Evolutionary conservation across 179 eudicot genomes (phyloP), one percentile per base, ranked within the genome.

Genomic region (Spergularia azorica): DNA sequence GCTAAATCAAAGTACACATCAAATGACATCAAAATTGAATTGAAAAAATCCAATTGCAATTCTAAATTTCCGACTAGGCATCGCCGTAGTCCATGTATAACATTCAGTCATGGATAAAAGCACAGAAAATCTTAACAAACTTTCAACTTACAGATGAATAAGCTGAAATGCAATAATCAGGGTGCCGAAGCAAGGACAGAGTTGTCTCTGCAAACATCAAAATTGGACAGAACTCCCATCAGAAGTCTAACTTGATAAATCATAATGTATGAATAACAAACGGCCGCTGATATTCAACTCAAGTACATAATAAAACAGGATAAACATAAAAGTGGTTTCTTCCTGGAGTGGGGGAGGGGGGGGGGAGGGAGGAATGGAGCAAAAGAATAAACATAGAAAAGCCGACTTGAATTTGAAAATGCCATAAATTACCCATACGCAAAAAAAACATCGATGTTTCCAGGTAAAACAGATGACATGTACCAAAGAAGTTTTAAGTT

Each of bases 91-190:
- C 32, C 32, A 1, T 26, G 32, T 54, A 54, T 15, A 21, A 70
- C 26, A 26, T 55, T 54, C 74, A 55, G 59, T 69, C 18, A 69
- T 13, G 13, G 7, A 41, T 26, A 63, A 39, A 57, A 67, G 17
- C 50, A 63, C 20, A 74, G 2, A 62, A 51, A 51, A 74, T 52
- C 43, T 41, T 63, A 63, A 20, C 51, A 64, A 59, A 38, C 12
- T 74, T 74, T 20, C 66, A 72, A 86, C 97, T 94, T 86, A 95
- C 98, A 26, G 96, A 93, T 81, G 97, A 90, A 87, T 93, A 90
- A 67, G 89, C 97, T 72, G 97, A 95, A 55, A 93, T 93, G 87
- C 97, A 95, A 85, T 83, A 92, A 85, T 93, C 98, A 83, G 98
- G 98, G 77, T 95, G 92, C 76, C 98, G 91, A 71, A 95, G 92